Percentiles rank a stretch among this genome's conserved stretches.
Evolutionary conservation across 768 basidiomycete genomes (phyloP).

Genomic region (Lactarius akahatsu): DNA sequence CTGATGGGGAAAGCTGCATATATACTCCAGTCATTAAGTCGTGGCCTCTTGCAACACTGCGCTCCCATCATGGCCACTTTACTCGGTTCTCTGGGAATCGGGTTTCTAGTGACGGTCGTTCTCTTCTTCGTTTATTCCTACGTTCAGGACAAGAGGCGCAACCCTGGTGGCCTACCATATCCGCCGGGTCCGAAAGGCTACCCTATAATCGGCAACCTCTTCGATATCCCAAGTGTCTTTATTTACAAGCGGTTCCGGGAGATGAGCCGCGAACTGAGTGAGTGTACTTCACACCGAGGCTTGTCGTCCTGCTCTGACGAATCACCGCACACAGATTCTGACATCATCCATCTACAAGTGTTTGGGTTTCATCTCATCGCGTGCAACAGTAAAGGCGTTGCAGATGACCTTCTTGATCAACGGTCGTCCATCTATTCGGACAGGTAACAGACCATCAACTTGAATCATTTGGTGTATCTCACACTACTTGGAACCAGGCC

Average conservation of each 20-base stretch:
- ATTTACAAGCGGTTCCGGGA: conserved; percentile 29
- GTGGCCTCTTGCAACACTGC: not conserved
- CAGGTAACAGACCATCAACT: conserved; percentile 15
- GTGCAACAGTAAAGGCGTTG: conserved; percentile 38
- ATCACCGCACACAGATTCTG: conserved; percentile 30
- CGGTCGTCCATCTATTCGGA: conserved; percentile 42
- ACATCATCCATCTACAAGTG: conserved; percentile 34
- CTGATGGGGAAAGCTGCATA: not conserved
- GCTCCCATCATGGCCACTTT: conserved; percentile 16
- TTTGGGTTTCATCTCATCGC: conserved; percentile 35
- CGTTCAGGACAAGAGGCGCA: conserved; percentile 24
- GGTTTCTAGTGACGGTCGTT: conserved; percentile 9
- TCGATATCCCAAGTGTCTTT: conserved; percentile 30
- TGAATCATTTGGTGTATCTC: not conserved
- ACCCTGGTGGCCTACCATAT: conserved; percentile 28
- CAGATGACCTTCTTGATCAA: conserved; percentile 41
- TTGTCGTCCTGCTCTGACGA: not conserved
- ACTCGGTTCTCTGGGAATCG: conserved; percentile 1
- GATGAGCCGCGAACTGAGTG: conserved; percentile 26
- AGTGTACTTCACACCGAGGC: not conserved
- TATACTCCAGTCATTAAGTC: not conserved
- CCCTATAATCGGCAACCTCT: conserved; percentile 31
- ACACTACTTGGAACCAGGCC: conserved; percentile 14
- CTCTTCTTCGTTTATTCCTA: conserved; percentile 18
- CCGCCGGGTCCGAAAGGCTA: conserved; percentile 32